Percentiles rank a stretch among this genome's conserved stretches.
Evolutionary conservation across 129 eudicot genomes (phyloP).

Genomic region (Lactuca sativa): DNA sequence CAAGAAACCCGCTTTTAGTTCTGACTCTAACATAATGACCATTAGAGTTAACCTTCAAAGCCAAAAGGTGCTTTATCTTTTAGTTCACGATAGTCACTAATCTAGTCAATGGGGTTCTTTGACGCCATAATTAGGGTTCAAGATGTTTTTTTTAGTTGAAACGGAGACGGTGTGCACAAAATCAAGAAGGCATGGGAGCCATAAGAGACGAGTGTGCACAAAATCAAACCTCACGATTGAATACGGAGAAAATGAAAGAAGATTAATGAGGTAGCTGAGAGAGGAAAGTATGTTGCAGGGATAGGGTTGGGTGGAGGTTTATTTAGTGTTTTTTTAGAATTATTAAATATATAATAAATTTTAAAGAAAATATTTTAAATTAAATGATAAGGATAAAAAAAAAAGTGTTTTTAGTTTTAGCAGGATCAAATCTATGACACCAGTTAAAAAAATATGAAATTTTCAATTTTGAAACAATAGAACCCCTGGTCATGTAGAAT

Average conservation of each 20-base stretch:
- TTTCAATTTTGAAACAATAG: too few relatives aligned
- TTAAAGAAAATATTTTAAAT: too few relatives aligned
- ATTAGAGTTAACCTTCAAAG: constrained; percentile 47
- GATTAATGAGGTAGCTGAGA: neutral
- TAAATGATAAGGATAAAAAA: too few relatives aligned
- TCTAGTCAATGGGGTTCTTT: constrained; percentile 46
- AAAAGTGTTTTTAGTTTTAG: too few relatives aligned
- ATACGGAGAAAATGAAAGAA: neutral
- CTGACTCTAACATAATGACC: constrained; percentile 54
- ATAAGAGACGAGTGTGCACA: constrained; percentile 4
- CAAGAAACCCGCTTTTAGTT: constrained; percentile 83
- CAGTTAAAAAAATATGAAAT: too few relatives aligned
- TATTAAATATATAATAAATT: too few relatives aligned
- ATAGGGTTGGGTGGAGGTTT: too few relatives aligned
- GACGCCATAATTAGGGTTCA: constrained; percentile 42
- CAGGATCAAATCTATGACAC: too few relatives aligned
- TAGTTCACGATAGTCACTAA: constrained; percentile 64
- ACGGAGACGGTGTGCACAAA: constrained; percentile 40
- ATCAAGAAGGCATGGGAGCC: constrained; percentile 34
- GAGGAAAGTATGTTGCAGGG: neutral
- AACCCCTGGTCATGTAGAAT: too few relatives aligned
- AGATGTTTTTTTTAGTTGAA: constrained; percentile 52
- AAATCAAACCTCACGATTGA: neutral
- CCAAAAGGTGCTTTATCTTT: constrained; percentile 48
- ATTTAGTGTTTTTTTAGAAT: too few relatives aligned